These are phyloP conservation scores for Calcarisporium arbuscula DNA, from an alignment of 2,329 filamentous ascomycete species.

Conservation along the genomic window DNA sequence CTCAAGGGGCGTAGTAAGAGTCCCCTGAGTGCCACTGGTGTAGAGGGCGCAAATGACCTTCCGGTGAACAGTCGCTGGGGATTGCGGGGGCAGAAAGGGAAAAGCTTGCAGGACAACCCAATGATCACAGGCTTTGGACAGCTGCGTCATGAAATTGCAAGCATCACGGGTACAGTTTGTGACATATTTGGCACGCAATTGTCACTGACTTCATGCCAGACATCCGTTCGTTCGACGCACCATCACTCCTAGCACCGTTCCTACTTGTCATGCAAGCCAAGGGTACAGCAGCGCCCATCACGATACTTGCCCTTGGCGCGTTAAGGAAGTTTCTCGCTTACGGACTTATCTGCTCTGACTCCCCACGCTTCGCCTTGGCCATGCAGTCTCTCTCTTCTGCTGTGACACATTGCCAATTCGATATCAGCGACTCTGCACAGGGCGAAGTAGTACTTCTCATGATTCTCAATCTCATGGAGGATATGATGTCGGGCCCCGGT, in stretches of 20 bases:
- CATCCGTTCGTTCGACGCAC: conserved; percentile 82
- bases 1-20: conserved; percentile 36
- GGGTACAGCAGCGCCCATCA: conserved; percentile 92
- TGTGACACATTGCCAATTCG: conserved; percentile 95
- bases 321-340: conserved; percentile 97
- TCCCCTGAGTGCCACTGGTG: conserved; percentile 23
- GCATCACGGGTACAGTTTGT: conserved; percentile 43
- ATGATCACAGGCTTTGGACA: conserved; percentile 92
- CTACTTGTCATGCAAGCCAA: conserved; percentile 95
- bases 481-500: conserved; percentile 90
- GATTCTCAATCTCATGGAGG: conserved; percentile 96
- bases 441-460: conserved; percentile 93
- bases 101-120: conserved; percentile 95
- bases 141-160: conserved; percentile 78
- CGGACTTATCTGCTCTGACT: conserved; percentile 76
- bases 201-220: conserved; percentile 43
- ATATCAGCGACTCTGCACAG: conserved; percentile 88
- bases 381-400: conserved; percentile 94
- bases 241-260: conserved; percentile 85
- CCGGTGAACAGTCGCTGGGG: conserved; percentile 80
- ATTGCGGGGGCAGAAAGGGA: conserved; percentile 86
- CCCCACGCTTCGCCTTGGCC: conserved; percentile 80
- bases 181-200: conserved; percentile 5
- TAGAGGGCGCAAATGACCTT: conserved; percentile 42
- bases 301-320: conserved; percentile 85